phyloP scores from a whole-genome alignment of 768 basidiomycete species.

The Boletus rufocinnamomeus region DNA sequence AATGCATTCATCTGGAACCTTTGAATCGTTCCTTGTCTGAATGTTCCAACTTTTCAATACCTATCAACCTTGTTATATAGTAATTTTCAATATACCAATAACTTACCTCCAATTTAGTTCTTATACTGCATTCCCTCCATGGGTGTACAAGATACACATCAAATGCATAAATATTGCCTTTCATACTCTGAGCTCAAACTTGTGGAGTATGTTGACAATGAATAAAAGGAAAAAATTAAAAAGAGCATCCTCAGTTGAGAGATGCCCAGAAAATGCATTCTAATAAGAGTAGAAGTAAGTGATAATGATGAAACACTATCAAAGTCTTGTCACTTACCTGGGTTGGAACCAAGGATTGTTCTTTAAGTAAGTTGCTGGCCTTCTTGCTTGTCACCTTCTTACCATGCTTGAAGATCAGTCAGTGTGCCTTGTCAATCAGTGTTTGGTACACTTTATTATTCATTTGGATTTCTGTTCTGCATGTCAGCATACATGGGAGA shows the following conservation, averaged over 20 bases:
- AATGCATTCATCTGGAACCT: too few species aligned
- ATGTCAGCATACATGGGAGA: background rate
- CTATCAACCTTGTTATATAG: background rate
- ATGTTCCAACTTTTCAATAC: too few species aligned
- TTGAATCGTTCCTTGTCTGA: too few species aligned
- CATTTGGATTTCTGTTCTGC: accelerated
- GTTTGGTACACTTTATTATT: background rate
- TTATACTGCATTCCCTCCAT: background rate
- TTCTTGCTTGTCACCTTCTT: background rate
- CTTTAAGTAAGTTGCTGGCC: background rate
- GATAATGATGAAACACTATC: background rate
- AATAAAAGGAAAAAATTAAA: constrained; percentile 24
- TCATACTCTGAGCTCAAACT: constrained; percentile 6
- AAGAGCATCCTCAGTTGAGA: constrained; percentile 5
- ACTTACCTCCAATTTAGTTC: background rate
- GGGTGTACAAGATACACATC: background rate
- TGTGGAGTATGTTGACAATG: background rate
- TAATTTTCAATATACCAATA: background rate
- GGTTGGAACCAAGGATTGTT: background rate
- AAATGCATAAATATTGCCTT: constrained; percentile 3
- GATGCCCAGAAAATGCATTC: constrained; percentile 38
- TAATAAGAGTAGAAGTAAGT: constrained; percentile 8
- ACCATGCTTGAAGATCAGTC: background rate
- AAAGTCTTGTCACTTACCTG: too few species aligned
- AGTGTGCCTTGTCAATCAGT: background rate